Evolutionary conservation across 208 protist species (phyloP).

Genomic region (Leishmania tarentolae): DNA sequence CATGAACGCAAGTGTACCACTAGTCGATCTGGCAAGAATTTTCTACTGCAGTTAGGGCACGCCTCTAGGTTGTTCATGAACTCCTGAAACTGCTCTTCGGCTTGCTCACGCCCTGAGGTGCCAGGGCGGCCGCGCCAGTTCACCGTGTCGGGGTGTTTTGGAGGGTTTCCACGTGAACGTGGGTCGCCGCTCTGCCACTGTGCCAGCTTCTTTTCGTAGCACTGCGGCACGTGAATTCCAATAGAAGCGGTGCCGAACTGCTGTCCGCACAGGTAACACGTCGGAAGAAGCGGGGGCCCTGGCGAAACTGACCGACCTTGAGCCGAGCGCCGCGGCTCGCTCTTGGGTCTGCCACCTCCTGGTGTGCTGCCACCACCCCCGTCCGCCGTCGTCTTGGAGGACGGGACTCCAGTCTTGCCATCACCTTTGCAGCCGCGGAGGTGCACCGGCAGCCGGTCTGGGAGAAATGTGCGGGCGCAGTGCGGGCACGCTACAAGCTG

Average conservation of each 20-base stretch:
- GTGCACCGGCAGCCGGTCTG: slow-evolving; percentile 90
- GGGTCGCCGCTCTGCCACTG: slow-evolving; percentile 83
- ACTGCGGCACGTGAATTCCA: slow-evolving; percentile 87
- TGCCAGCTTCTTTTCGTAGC: slow-evolving; percentile 85
- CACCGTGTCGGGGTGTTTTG: slow-evolving; percentile 74
- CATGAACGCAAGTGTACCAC: slow-evolving; percentile 90
- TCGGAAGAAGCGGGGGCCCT: slow-evolving; percentile 55
- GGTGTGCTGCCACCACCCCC: not conserved
- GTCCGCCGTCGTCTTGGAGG: slow-evolving; percentile 1
- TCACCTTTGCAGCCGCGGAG: slow-evolving; percentile 79
- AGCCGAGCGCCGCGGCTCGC: slow-evolving; percentile 12
- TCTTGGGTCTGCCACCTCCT: slow-evolving; percentile 4
- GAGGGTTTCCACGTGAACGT: slow-evolving; percentile 60
- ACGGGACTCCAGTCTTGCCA: not conserved
- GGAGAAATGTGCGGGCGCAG: slow-evolving; percentile 90
- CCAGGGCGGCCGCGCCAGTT: slow-evolving; percentile 49
- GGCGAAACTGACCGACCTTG: slow-evolving; percentile 18
- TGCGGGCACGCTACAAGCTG: slow-evolving; percentile 85
- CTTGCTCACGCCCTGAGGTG: slow-evolving; percentile 57
- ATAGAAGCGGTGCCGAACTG: slow-evolving; percentile 88
- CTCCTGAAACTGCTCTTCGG: slow-evolving; percentile 85
- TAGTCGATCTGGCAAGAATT: slow-evolving; percentile 90
- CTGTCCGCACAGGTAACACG: slow-evolving; percentile 88
- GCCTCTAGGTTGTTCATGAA: slow-evolving; percentile 89
- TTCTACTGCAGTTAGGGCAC: slow-evolving; percentile 89